Conservation (phyloP, 2,329 filamentous ascomycete species). For the Verticillium tricorpus region DNA sequence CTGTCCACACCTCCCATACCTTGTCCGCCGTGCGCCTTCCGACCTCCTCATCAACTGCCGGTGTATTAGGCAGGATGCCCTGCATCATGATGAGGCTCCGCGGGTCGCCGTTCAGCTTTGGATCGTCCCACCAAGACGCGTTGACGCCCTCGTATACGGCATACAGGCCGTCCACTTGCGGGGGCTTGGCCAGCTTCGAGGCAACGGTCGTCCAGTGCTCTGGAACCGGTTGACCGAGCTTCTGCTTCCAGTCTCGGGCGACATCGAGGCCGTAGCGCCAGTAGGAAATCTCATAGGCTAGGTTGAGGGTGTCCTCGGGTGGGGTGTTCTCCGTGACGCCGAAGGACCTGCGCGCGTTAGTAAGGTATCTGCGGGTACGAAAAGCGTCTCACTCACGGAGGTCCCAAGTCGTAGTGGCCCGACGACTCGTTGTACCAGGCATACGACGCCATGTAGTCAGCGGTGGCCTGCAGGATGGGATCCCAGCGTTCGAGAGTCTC, state of each 20-base stretch:
- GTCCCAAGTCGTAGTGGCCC: constrained; percentile 43
- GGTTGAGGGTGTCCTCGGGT: constrained; percentile 51
- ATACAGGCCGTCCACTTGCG: constrained; percentile 44
- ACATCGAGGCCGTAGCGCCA: constrained; percentile 56
- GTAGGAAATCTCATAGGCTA: constrained; percentile 56
- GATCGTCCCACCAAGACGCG: constrained; percentile 35
- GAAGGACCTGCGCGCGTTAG: constrained; percentile 25
- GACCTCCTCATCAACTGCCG: constrained; percentile 29
- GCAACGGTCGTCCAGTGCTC: constrained; percentile 41
- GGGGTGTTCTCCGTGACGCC: constrained; percentile 52
- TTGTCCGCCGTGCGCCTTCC: constrained; percentile 31
- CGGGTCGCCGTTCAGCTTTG: constrained; percentile 32
- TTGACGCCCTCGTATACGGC: constrained; percentile 49
- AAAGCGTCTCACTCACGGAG: constrained; percentile 24
- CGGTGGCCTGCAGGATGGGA: constrained; percentile 40
- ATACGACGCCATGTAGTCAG: constrained; percentile 57
- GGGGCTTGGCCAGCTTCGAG: constrained; percentile 47
- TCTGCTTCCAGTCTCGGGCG: constrained; percentile 46
- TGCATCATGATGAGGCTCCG: constrained; percentile 40
- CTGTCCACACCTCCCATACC: constrained; percentile 34
- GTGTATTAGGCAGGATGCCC: constrained; percentile 36
- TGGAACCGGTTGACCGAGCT: constrained; percentile 38
- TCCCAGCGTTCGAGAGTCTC: constrained; percentile 49
- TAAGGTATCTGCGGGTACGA: neutral
- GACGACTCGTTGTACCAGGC: constrained; percentile 50